Percentiles rank a stretch among this genome's conserved stretches.
Evolutionary conservation across 1,284 basidiomycete species (phyloP).

Genomic region (Cutaneotrichosporon sp.): DNA sequence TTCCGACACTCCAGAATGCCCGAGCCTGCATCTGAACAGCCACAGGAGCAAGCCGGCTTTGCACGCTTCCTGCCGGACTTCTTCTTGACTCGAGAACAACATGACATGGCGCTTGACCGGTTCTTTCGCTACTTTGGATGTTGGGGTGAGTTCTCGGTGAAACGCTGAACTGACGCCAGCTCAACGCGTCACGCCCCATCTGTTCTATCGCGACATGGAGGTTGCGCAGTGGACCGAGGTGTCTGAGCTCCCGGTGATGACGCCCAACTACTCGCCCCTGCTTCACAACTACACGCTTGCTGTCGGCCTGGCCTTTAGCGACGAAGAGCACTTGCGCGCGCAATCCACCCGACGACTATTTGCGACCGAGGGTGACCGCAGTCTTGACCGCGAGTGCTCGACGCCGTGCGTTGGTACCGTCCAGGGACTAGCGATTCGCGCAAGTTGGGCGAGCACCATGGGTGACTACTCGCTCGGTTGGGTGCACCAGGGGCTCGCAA

Average conservation of each 20-base stretch:
- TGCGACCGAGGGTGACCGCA: slow-evolving; percentile 60
- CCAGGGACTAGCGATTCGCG: slow-evolving; percentile 62
- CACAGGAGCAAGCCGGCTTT: slow-evolving; percentile 8
- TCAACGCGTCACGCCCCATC: slow-evolving; percentile 20
- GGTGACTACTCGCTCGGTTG: slow-evolving; percentile 38
- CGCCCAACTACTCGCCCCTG: slow-evolving; percentile 68
- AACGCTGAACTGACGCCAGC: slow-evolving; percentile 9
- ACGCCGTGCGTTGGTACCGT: slow-evolving; percentile 63
- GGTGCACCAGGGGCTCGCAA: slow-evolving; percentile 31
- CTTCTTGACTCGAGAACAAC: slow-evolving; percentile 27
- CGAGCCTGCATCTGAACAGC: slow-evolving; percentile 7
- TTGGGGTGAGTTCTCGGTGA: slow-evolving; percentile 32
- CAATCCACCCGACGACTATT: slow-evolving; percentile 58
- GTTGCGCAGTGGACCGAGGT: slow-evolving; percentile 40
- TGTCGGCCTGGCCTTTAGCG: slow-evolving; percentile 62
- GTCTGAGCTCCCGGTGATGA: slow-evolving; percentile 28
- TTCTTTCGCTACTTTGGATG: slow-evolving; percentile 38
- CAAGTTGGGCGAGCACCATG: slow-evolving; percentile 61
- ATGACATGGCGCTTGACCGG: slow-evolving; percentile 30
- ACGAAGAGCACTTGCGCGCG: slow-evolving; percentile 59
- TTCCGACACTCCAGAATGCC: slow-evolving; percentile 11
- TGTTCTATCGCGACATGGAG: slow-evolving; percentile 29
- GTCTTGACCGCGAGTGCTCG: slow-evolving; percentile 62
- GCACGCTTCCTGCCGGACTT: slow-evolving; percentile 20
- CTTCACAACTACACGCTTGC: slow-evolving; percentile 68